These are phyloP conservation scores for Aspergillus nomiae DNA, from an alignment of 2,329 filamentous ascomycete genomes.

Conservation along the genomic window DNA sequence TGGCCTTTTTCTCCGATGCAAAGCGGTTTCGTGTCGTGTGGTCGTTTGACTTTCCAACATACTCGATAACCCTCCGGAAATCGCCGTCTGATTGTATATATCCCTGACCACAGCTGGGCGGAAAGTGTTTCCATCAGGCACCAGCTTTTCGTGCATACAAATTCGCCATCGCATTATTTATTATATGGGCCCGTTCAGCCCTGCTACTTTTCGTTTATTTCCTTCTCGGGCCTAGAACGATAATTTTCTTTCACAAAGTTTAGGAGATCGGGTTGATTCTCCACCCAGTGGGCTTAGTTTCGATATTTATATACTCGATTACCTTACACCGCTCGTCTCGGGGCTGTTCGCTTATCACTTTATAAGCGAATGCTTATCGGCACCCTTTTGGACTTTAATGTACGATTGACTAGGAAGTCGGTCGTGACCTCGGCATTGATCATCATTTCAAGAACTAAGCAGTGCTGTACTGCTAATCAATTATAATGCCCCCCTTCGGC, in stretches of 20 bases:
- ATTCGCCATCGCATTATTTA: conserved; percentile 5
- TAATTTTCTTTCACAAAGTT: conserved; percentile 13
- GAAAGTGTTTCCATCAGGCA: conserved; percentile 17
- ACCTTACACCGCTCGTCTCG: conserved; percentile 26
- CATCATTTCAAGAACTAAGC: neutral
- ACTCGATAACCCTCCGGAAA: neutral
- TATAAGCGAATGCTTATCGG: conserved; percentile 2
- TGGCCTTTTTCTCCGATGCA: neutral
- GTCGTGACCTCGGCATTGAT: neutral
- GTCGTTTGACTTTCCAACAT: neutral
- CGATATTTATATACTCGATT: conserved; percentile 19
- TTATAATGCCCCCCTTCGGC: conserved; percentile 38
- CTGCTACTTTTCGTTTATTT: neutral
- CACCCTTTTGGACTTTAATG: conserved; percentile 15
- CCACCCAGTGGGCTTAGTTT: conserved; percentile 20
- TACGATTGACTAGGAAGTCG: conserved; percentile 6
- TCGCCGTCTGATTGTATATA: conserved; percentile 8
- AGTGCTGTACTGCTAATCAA: neutral
- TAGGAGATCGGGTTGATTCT: conserved; percentile 18
- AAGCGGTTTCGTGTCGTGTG: neutral
- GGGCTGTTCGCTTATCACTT: conserved; percentile 13
- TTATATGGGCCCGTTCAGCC: neutral
- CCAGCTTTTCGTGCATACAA: conserved; percentile 10
- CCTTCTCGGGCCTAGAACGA: conserved; percentile 15
- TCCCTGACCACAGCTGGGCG: conserved; percentile 13